Base-by-base conservation (phyloP, 2,329 filamentous ascomycete genomes). In the Chaetomiaceae sp. region DNA sequence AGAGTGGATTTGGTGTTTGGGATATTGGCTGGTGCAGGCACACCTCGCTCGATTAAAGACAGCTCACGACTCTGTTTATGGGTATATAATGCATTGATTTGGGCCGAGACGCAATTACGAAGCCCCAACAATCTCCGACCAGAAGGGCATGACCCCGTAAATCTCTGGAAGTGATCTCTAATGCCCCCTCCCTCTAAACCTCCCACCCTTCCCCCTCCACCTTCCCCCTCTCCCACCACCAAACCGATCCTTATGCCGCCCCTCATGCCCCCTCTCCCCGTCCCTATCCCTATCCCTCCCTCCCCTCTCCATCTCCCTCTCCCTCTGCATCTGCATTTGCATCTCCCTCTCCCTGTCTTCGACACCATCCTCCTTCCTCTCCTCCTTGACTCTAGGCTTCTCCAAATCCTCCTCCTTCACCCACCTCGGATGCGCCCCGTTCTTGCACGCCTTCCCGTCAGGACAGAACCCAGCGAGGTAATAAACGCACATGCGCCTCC, bases 401-500 rank as follows among this genome's bases (percentile, higher is more conserved):
- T 89, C 86, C 36, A 91, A 73, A 59, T 91, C 84, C 64, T 82
- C 82, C 22, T 84, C 82, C 34, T 6, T 22, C 29, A 47, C 54
- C 85, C 89, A 97, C 55, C 84, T 81, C 3, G 92, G 85, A 70
- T 99, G 94, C 6, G 89, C 87, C 19, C 89, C 89, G 59, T 87
- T 82, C 66, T 83, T 84, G 72, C 94, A 99, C 7, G 75, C 75
- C 57, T 76, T 79, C 1, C 70, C 60, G 51, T 95, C 88, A 0
- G 94, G 94, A 68, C 94, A 99, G 75, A 99, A 99, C 1, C 94
- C 94, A 7, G 90, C 90, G 15, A 97, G 75, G 67, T 95, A 99
- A 69, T 87, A 96, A 1, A 78, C 78, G 68, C 94, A 99, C 6
- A 96, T 70, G 60, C 81, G 84, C 59, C 88, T 84, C 55, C 91